Conservation (phyloP, 805 yeast species). For the Grigorovia jiainica region DNA sequence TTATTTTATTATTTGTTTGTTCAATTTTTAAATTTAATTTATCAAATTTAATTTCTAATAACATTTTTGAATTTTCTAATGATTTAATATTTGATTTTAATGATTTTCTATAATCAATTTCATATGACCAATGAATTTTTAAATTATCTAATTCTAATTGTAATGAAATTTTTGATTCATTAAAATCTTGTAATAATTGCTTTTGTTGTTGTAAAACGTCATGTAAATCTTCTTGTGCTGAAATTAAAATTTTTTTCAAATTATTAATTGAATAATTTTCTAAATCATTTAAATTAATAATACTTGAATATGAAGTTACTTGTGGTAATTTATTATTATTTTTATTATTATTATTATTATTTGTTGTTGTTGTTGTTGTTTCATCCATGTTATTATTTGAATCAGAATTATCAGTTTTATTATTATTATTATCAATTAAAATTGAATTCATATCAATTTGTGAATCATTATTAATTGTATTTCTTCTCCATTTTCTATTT, state of each 20-base stretch:
- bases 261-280: conserved; percentile 25
- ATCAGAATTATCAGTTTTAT: background rate
- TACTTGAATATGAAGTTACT: conserved; percentile 16
- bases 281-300: conserved; percentile 22
- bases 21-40: conserved; percentile 23
- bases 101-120: conserved; percentile 25
- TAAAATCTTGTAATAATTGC: conserved; percentile 21
- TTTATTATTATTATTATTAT: conserved; percentile 1
- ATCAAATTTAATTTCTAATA: conserved; percentile 24
- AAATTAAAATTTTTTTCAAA: conserved; percentile 24
- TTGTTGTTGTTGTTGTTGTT: background rate
- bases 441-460: background rate
- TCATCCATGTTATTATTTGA: background rate
- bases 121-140: conserved; percentile 26
- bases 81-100: conserved; percentile 27
- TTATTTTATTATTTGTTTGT: conserved; percentile 15
- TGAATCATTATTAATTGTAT: conserved; percentile 7
- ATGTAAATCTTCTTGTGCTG: conserved; percentile 28
- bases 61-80: conserved; percentile 25
- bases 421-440: background rate
- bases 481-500: conserved; percentile 20
- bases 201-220: conserved; percentile 24
- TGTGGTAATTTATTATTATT: conserved; percentile 8
- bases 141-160: conserved; percentile 23
- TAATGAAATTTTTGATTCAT: conserved; percentile 22